phyloP scores from a whole-genome alignment of 208 protist genomes.

The Porcisia deanei region DNA sequence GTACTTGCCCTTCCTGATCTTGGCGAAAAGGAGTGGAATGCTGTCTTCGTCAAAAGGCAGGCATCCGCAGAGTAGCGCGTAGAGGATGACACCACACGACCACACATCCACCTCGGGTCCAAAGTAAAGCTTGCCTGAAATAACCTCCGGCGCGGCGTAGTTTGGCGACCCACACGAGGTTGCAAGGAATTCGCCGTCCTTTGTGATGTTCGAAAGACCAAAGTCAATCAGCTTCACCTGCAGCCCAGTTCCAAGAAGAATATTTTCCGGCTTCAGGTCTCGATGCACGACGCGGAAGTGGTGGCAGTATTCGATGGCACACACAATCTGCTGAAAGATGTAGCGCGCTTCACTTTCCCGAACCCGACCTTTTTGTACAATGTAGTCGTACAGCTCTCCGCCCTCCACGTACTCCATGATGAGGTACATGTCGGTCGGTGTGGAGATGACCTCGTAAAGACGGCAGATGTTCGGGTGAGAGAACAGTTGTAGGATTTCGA shows the following conservation, averaged over 20 bases:
- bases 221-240: constrained; percentile 96
- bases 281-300: constrained; percentile 93
- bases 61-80: constrained; percentile 91
- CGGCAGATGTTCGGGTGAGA: constrained; percentile 99
- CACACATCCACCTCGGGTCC: constrained; percentile 94
- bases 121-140: constrained; percentile 92
- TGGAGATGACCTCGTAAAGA: constrained; percentile 98
- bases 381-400: constrained; percentile 99
- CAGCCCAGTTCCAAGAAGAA: constrained; percentile 84
- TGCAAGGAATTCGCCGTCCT: constrained; percentile 87
- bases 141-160: constrained; percentile 95
- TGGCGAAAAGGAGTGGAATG: constrained; percentile 90
- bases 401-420: constrained; percentile 99
- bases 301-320: constrained; percentile 99
- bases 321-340: constrained; percentile 99
- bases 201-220: constrained; percentile 94
- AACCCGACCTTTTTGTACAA: constrained; percentile 96
- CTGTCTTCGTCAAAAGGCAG: constrained; percentile 94
- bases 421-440: constrained; percentile 98
- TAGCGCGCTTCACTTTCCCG: constrained; percentile 93
- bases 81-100: constrained; percentile 96
- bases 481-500: constrained; percentile 98
- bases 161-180: constrained; percentile 94
- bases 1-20: constrained; percentile 92
- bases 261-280: constrained; percentile 95